Conservation (phyloP, 139 green algal species). For the Microglena sp. region DNA sequence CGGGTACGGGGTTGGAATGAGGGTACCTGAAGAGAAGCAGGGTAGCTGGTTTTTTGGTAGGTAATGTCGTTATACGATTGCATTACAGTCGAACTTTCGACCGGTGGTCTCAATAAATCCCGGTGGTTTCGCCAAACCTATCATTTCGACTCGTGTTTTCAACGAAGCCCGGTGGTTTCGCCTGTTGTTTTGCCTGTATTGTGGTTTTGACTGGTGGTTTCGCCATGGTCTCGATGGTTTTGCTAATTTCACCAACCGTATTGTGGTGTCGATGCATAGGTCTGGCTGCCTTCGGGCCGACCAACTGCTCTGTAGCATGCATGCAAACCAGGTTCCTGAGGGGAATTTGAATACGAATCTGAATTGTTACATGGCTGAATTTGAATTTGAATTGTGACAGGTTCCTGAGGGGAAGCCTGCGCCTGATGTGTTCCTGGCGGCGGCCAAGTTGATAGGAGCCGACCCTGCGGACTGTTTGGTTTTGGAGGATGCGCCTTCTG, state of each 20-base stretch:
- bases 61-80: too few relatives aligned
- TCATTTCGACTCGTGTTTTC: too few relatives aligned
- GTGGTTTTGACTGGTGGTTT: too few relatives aligned
- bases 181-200: too few relatives aligned
- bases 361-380: background rate
- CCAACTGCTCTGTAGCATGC: conserved; percentile 63
- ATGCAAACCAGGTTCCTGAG: background rate
- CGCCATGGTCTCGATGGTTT: conserved; percentile 7
- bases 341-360: background rate
- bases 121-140: too few relatives aligned
- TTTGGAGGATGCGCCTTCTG: conserved; percentile 77
- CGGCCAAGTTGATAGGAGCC: conserved; percentile 42
- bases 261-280: background rate
- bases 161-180: too few relatives aligned
- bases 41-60: too few relatives aligned
- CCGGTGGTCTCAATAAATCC: too few relatives aligned
- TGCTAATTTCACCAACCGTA: background rate
- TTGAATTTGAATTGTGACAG: conserved; percentile 3
- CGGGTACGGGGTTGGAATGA: too few relatives aligned
- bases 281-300: conserved; percentile 40
- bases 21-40: too few relatives aligned
- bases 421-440: conserved; percentile 73
- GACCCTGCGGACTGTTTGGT: conserved; percentile 53
- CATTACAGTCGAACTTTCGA: too few relatives aligned
- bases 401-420: conserved; percentile 64